Evolutionary conservation across 495 filamentous ascomycete species (phyloP).

Genomic region (Aspergillus steynii): DNA sequence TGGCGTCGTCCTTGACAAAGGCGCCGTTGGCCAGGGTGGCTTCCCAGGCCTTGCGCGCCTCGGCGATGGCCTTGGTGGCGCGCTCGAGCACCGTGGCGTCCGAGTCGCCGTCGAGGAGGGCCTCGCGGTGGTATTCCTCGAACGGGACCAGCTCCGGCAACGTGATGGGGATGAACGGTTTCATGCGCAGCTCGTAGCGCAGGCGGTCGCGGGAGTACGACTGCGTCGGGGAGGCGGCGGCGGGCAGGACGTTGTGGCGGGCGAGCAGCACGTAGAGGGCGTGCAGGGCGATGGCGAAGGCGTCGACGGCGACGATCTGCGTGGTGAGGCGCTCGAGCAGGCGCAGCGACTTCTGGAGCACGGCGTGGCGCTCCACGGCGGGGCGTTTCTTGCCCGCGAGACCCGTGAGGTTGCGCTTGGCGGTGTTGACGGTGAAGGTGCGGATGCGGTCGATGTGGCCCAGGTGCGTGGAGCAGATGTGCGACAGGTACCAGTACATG

Average conservation of each 20-base stretch:
- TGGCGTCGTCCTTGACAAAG: slow-evolving; percentile 27
- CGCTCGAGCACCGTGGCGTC: slow-evolving; percentile 54
- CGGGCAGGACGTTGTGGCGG: slow-evolving; percentile 58
- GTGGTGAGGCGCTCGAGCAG: slow-evolving; percentile 62
- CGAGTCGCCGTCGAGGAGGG: slow-evolving; percentile 41
- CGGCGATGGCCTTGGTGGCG: slow-evolving; percentile 58
- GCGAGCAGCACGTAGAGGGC: slow-evolving; percentile 66
- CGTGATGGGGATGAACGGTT: slow-evolving; percentile 71
- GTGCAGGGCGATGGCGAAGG: slow-evolving; percentile 67
- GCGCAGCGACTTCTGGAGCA: slow-evolving; percentile 54
- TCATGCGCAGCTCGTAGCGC: slow-evolving; percentile 88
- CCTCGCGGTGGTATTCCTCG: slow-evolving; percentile 54
- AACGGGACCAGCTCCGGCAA: slow-evolving; percentile 71
- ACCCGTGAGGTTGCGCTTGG: slow-evolving; percentile 30
- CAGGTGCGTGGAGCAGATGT: slow-evolving; percentile 50
- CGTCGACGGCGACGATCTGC: slow-evolving; percentile 67
- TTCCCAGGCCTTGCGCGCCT: slow-evolving; percentile 68
- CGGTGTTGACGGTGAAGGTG: slow-evolving; percentile 50
- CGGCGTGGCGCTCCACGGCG: slow-evolving; percentile 28
- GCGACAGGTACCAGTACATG: slow-evolving; percentile 81
- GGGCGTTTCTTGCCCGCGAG: slow-evolving; percentile 35
- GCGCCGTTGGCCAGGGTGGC: slow-evolving; percentile 47
- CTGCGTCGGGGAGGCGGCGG: slow-evolving; percentile 50
- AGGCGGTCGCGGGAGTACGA: slow-evolving; percentile 71
- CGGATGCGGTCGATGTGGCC: slow-evolving; percentile 70